Conservation (phyloP, 2,329 filamentous ascomycete genomes). For the Lasiodiplodia sp. region DNA sequence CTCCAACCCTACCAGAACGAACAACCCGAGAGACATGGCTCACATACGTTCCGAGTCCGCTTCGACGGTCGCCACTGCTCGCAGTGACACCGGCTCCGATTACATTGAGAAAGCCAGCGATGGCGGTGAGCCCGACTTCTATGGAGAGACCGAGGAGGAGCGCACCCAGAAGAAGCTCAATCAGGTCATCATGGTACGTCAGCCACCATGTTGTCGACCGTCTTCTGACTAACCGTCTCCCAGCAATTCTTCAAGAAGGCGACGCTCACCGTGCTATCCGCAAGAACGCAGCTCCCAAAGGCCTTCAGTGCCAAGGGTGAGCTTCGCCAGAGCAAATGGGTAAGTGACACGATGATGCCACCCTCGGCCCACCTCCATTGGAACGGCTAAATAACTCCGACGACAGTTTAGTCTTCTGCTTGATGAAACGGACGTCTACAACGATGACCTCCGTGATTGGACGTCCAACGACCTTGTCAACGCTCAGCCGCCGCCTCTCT, state of each 20-base stretch:
- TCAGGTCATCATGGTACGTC: conserved; percentile 85
- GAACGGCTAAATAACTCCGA: conserved; percentile 31
- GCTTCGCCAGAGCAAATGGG: conserved; percentile 85
- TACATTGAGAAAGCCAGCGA: conserved; percentile 59
- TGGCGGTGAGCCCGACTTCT: conserved; percentile 57
- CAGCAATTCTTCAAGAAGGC: conserved; percentile 94
- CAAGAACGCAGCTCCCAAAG: conserved; percentile 74
- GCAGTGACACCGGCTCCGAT: conserved; percentile 28
- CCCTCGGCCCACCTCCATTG: conserved; percentile 18
- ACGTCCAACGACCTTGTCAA: conserved; percentile 79
- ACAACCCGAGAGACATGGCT: conserved; percentile 75
- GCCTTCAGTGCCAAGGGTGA: conserved; percentile 63
- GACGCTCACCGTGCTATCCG: conserved; percentile 81
- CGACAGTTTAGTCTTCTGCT: conserved; percentile 93
- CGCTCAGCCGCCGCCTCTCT: conserved; percentile 79
- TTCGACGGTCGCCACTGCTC: conserved; percentile 60
- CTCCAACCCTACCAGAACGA: conserved; percentile 69
- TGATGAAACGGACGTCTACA: conserved; percentile 88
- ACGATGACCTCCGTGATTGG: conserved; percentile 82
- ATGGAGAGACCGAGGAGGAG: conserved; percentile 42
- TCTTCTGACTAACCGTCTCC: conserved; percentile 37
- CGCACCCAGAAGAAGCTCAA: conserved; percentile 70
- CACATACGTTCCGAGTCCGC: conserved; percentile 37
- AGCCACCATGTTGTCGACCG: neutral
- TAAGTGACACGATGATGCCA: conserved; percentile 54